These are phyloP conservation scores for Yamadazyma phyllophila DNA, from an alignment of 805 yeast genomes.

Conservation along the genomic window DNA sequence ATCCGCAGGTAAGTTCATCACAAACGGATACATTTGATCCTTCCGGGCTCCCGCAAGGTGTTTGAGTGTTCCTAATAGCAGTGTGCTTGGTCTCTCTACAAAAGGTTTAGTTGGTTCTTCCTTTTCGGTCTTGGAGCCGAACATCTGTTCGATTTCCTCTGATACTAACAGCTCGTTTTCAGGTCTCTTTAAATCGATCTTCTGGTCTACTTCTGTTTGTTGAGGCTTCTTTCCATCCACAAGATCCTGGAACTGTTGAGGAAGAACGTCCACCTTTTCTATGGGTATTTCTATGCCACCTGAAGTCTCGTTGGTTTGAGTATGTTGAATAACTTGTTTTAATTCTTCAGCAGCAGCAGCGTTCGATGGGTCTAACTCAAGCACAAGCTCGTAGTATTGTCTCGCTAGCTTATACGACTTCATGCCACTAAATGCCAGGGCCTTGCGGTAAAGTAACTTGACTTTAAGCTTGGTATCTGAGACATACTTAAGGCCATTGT, in stretches of 20 bases:
- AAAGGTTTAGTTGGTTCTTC: constrained; percentile 8
- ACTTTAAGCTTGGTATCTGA: constrained; percentile 31
- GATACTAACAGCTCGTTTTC: constrained; percentile 1
- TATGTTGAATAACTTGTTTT: constrained; percentile 6
- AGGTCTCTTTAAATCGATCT: not conserved
- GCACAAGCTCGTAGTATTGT: constrained; percentile 31
- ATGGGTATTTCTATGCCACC: constrained; percentile 27
- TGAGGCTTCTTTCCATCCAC: constrained; percentile 3
- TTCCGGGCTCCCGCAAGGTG: constrained; percentile 25
- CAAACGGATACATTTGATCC: constrained; percentile 33
- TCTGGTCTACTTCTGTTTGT: not conserved
- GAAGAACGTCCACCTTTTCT: constrained; percentile 44
- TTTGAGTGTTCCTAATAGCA: constrained; percentile 25
- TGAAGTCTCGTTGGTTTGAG: not conserved
- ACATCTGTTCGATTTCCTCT: constrained; percentile 18
- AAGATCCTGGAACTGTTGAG: constrained; percentile 26
- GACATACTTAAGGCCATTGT: constrained; percentile 42
- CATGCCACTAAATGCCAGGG: constrained; percentile 37
- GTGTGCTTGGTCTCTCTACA: constrained; percentile 19
- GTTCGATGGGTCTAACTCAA: constrained; percentile 43
- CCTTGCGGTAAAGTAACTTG: constrained; percentile 54
- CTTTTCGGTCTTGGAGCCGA: constrained; percentile 8
- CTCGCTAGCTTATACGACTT: constrained; percentile 23
- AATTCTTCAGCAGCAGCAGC: constrained; percentile 37
- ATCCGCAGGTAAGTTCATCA: constrained; percentile 26